Conservation (phyloP, 1,284 basidiomycete genomes). For the Vanrija sp. region DNA sequence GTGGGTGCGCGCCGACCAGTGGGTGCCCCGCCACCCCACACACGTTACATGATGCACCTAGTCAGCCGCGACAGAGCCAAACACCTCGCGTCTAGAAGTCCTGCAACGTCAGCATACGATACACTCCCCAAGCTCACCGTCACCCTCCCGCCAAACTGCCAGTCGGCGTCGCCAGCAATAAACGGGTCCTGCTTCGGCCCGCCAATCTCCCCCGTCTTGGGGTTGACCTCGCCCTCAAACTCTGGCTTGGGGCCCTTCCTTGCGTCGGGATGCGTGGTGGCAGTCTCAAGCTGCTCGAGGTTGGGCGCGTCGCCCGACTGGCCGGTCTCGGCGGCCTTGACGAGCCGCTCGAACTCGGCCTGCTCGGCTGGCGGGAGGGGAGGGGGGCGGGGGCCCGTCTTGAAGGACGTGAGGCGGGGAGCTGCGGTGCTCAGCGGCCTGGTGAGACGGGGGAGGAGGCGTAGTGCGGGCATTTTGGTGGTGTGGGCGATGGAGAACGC, state of each 20-base stretch:
- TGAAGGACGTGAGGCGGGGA: too few relatives aligned
- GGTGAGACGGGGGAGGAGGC: too few relatives aligned
- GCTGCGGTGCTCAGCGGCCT: too few relatives aligned
- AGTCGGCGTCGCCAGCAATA: constrained; percentile 42
- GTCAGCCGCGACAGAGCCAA: too few relatives aligned
- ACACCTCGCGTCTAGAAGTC: background rate
- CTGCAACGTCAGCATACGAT: background rate
- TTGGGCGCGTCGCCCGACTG: constrained; percentile 9
- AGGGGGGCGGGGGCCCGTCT: constrained; percentile 39
- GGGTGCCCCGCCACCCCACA: too few relatives aligned
- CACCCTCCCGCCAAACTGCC: constrained; percentile 49
- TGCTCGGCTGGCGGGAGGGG: constrained; percentile 45
- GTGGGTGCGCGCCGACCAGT: too few relatives aligned
- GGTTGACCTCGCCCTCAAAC: constrained; percentile 56
- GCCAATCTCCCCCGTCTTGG: constrained; percentile 55
- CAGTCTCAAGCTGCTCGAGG: constrained; percentile 9
- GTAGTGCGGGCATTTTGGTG: too few relatives aligned
- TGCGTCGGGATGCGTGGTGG: constrained; percentile 51
- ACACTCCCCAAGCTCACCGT: constrained; percentile 35
- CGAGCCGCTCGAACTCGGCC: constrained; percentile 48
- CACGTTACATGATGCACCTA: too few relatives aligned
- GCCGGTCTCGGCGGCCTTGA: constrained; percentile 36
- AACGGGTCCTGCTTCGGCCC: constrained; percentile 58
- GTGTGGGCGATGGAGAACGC: too few relatives aligned
- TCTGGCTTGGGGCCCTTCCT: constrained; percentile 50